These are phyloP conservation scores for Pholiota molesta DNA, from an alignment of 768 basidiomycete genomes.

Conservation along the genomic window DNA sequence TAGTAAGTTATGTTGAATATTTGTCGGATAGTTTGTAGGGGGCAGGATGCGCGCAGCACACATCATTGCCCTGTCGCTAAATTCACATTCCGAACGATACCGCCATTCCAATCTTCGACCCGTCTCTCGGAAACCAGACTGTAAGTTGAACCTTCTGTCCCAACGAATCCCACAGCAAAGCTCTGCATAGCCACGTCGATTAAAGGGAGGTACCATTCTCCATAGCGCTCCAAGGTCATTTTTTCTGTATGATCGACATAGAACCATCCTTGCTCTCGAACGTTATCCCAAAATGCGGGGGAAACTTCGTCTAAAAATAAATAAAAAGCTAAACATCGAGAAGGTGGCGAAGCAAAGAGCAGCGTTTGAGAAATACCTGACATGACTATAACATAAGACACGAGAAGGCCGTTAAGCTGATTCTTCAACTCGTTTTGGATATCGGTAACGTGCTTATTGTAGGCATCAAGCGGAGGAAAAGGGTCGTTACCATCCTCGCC, in stretches of 20 bases:
- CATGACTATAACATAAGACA: conserved; percentile 43
- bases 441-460: conserved; percentile 37
- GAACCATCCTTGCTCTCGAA: conserved; percentile 41
- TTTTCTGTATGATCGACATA: conserved; percentile 40
- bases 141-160: conserved; percentile 58
- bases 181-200: conserved; percentile 61
- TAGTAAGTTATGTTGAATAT: too few species aligned
- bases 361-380: conserved; percentile 31
- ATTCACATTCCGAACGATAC: conserved; percentile 19
- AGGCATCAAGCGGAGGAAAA: conserved; percentile 38
- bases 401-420: conserved; percentile 27
- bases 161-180: conserved; percentile 58
- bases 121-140: conserved; percentile 52
- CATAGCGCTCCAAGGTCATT: conserved; percentile 35
- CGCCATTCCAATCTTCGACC: conserved; percentile 59
- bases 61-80: not conserved
- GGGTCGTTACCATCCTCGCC: conserved; percentile 28
- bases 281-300: conserved; percentile 41
- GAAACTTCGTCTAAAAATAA: conserved; percentile 40
- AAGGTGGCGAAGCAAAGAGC: not conserved
- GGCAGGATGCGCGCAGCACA: not conserved
- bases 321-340: not conserved
- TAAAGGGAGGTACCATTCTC: conserved; percentile 51
- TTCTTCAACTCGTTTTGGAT: conserved; percentile 36
- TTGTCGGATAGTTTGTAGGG: too few species aligned